Conservation (phyloP, 1,139 yeast species). For the Saccharomycopsis crataegensis region DNA sequence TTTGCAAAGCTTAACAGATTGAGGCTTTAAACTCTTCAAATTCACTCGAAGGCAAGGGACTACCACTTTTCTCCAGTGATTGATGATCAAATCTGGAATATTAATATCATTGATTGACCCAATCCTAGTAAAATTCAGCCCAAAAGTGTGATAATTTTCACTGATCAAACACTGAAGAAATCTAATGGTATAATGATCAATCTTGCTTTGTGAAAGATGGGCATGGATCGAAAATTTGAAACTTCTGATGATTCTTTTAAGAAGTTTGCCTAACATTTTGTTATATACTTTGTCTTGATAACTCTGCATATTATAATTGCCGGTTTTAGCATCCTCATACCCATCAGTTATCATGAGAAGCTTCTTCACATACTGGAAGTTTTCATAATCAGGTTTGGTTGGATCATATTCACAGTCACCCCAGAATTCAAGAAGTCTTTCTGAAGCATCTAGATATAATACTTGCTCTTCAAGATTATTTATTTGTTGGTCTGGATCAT, state of each 20-base stretch:
- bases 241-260: conserved; percentile 5
- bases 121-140: conserved; percentile 9
- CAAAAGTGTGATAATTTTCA: conserved; percentile 15
- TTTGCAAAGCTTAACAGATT: conserved; percentile 5
- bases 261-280: not conserved
- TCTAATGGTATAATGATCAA: conserved; percentile 8
- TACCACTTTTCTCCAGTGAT: conserved; percentile 11
- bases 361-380: conserved; percentile 3
- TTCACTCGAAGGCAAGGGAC: conserved; percentile 13
- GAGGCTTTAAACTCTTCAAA: conserved; percentile 6
- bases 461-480: conserved; percentile 74
- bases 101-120: conserved; percentile 1
- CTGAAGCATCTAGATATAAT: conserved; percentile 44
- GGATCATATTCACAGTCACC: conserved; percentile 10
- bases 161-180: conserved; percentile 8
- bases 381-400: not conserved
- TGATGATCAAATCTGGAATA: conserved; percentile 1
- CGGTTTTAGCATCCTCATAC: not conserved
- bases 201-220: conserved; percentile 1
- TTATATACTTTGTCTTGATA: not conserved
- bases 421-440: conserved; percentile 17
- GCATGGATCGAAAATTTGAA: conserved; percentile 10
- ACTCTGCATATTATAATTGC: not conserved
- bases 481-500: conserved; percentile 38
- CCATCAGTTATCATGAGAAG: conserved; percentile 14